Evolutionary conservation across 148 eudicot genomes (phyloP).

Genomic region (Spergularia marina): DNA sequence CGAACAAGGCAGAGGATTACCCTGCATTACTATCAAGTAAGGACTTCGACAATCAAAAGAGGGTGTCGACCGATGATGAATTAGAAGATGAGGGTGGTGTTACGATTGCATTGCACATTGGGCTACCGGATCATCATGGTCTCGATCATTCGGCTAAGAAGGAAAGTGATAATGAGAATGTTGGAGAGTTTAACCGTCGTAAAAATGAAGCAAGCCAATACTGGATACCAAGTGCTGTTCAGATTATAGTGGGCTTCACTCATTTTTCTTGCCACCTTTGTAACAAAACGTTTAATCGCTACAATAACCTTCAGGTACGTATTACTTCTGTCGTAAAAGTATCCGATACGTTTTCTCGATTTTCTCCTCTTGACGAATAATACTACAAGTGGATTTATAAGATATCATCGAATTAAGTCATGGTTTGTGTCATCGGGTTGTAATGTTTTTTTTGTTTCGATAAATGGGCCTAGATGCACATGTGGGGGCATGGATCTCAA

Average conservation of each 20-base stretch:
- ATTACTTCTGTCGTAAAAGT: too few species aligned
- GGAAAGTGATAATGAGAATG: neutral
- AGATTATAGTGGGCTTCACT: constrained; percentile 70
- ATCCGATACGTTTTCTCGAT: too few species aligned
- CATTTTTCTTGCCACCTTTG: constrained; percentile 81
- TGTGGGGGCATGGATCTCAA: constrained; percentile 89
- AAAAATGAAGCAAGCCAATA: constrained; percentile 25
- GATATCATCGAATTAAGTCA: too few species aligned
- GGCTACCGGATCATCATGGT: constrained; percentile 38
- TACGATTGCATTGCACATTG: constrained; percentile 60
- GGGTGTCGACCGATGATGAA: constrained; percentile 1
- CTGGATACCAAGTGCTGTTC: constrained; percentile 73
- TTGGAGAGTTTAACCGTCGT: neutral
- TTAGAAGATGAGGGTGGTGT: constrained; percentile 36
- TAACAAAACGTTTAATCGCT: constrained; percentile 72
- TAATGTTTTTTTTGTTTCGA: neutral
- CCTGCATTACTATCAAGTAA: constrained; percentile 9
- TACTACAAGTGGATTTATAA: too few species aligned
- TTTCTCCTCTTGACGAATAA: too few species aligned
- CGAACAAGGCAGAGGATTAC: constrained; percentile 30
- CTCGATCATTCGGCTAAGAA: constrained; percentile 7
- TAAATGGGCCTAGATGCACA: constrained; percentile 57
- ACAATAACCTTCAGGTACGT: constrained; percentile 84
- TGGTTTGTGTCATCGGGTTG: too few species aligned
- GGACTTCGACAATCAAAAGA: constrained; percentile 2